Conservation (phyloP, 805 yeast genomes). For the Cyberlindnera mycetangii region DNA sequence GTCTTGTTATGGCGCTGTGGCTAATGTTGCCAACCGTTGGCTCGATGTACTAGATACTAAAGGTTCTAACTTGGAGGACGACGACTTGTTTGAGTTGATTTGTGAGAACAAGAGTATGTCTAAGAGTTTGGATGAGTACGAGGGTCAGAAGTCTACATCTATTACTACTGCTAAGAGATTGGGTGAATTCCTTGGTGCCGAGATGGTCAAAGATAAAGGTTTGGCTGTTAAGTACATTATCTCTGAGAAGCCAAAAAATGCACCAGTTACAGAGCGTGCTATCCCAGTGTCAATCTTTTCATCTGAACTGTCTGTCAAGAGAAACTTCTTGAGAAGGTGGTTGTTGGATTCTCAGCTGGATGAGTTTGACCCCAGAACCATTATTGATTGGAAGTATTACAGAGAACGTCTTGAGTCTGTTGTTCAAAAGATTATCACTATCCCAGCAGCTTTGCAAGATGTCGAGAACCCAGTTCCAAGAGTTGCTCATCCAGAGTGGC, state of each 20-base stretch:
- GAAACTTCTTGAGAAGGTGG: constrained; percentile 82
- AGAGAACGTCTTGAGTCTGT: constrained; percentile 88
- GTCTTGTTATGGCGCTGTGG: constrained; percentile 83
- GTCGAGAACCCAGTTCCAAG: constrained; percentile 91
- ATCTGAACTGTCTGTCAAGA: constrained; percentile 68
- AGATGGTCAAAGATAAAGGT: constrained; percentile 95
- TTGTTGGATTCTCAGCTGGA: constrained; percentile 71
- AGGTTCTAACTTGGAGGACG: constrained; percentile 87
- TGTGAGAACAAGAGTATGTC: constrained; percentile 97
- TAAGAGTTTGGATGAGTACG: constrained; percentile 85
- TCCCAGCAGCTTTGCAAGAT: constrained; percentile 94
- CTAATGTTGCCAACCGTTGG: constrained; percentile 94
- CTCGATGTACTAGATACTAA: constrained; percentile 85
- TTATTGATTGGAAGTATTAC: constrained; percentile 93
- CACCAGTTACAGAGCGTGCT: constrained; percentile 95
- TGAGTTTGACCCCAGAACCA: constrained; percentile 81
- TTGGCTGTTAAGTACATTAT: constrained; percentile 93
- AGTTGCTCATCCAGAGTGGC: constrained; percentile 93
- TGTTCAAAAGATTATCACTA: constrained; percentile 89
- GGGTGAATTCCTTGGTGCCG: constrained; percentile 93
- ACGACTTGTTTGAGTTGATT: constrained; percentile 89
- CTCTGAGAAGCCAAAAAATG: constrained; percentile 73
- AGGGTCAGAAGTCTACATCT: constrained; percentile 86
- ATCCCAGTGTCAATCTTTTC: constrained; percentile 95
- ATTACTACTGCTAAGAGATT: constrained; percentile 92